Evolutionary conservation across 2,329 filamentous ascomycete species (phyloP), one percentile per base, ranked within the genome.

Genomic region (Drechslerella coelobrocha): DNA sequence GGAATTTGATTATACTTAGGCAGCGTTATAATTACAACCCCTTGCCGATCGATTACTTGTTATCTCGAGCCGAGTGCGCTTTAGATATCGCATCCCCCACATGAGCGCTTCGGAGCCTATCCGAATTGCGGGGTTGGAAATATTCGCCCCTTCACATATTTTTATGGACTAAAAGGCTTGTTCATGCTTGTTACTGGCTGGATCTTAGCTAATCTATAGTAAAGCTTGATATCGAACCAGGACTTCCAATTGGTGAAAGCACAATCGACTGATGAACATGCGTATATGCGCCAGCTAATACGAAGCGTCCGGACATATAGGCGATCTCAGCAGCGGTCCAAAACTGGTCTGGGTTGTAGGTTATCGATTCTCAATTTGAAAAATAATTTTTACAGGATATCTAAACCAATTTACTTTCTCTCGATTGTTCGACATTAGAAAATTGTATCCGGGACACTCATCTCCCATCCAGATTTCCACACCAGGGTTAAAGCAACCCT

Each of bases 401-500:
- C 4, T 21, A 19, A 19, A 14, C 12, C 4, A 39, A 14, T 39
- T 2, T 23, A 45, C 41, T 23, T 6, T 19, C 19, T 19, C 21
- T 8, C 5, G 14, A 6, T 19, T 19, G 17, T n/a, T n/a, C n/a
- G n/a, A n/a, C 7, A 9, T 1, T 55, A 73, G 72, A 72, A 73
- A 29, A 61, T 73, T 68, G 65, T 74, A 45, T 71, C 76, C 10
- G 78, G 78, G 51, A 78, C 73, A 61, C 74, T 81, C 45, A 68
- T 75, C 41, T 81, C 80, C 23, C 78, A 80, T 45, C 76, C 77
- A 2, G 55, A 61, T 59, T 81, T 81, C 72, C 76, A 77, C 4
- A 76, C 79, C 53, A 61, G 75, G 24, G 66, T 81, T 48, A 75
- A 79, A 55, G 80, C 79, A 31, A 75, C 75, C 24, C 79, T 81